phyloP scores from a whole-genome alignment of 2,329 filamentous ascomycete genomes.

The Pyrenophora graminea region DNA sequence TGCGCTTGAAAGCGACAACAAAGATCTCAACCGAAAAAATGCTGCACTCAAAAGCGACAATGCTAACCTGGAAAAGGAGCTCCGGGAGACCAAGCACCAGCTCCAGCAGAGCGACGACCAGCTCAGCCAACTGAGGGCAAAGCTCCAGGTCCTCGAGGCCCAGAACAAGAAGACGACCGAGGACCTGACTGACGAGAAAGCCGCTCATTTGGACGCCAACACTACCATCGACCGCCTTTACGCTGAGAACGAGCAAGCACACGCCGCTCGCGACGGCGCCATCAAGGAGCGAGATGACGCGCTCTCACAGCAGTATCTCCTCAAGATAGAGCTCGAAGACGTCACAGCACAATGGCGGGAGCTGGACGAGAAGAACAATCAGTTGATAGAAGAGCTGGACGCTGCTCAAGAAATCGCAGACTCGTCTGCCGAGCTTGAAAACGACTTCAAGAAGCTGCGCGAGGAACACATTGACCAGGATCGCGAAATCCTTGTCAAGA shows the following conservation, averaged over 20 bases:
- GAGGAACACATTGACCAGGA: constrained; percentile 13
- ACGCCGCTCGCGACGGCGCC: too few relatives aligned
- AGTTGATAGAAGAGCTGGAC: constrained; percentile 19
- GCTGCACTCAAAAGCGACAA: background rate
- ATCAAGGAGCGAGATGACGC: background rate
- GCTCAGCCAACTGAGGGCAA: background rate
- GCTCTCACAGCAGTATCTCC: background rate
- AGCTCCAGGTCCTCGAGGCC: constrained; percentile 1
- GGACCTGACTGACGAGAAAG: background rate
- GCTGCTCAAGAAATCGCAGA: constrained; percentile 7
- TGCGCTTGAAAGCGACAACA: background rate
- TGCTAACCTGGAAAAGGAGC: background rate
- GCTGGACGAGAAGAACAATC: background rate
- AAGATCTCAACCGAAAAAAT: background rate
- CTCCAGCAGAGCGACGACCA: background rate
- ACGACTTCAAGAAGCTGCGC: constrained; percentile 18
- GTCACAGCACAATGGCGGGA: too few relatives aligned
- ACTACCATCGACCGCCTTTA: background rate
- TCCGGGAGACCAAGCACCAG: background rate
- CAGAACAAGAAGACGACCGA: constrained; percentile 1
- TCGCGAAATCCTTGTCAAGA: constrained; percentile 26
- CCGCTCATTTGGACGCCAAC: background rate
- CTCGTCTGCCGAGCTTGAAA: constrained; percentile 11
- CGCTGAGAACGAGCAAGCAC: background rate
- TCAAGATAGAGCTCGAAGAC: too few relatives aligned